Base-by-base conservation (phyloP, 1,284 basidiomycete species). In the Irpex lacteus region DNA sequence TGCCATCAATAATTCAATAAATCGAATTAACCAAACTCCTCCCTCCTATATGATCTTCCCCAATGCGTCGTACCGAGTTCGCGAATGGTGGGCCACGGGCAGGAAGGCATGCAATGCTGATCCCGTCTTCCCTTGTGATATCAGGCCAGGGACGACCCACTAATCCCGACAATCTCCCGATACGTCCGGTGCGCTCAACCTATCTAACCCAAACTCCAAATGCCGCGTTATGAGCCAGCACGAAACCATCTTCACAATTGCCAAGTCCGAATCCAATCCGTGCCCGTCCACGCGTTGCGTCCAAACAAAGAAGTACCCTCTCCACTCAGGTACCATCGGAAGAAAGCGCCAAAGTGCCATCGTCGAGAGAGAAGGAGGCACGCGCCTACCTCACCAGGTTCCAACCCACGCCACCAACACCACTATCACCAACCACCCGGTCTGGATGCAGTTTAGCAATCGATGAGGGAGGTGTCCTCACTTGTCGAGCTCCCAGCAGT, bases 251-350 rank as follows among this genome's bases (percentile, higher is more conserved):
- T 44, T 44, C 40, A 44, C 40, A 44, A 44, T 44, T 44, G 40
- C 40, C 8, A 44, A 44, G 40, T 44, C 40, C 40, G 8, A 5
- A 26, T 26, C 18, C 50, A 52, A 2, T n/a, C n/a, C 50, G 7
- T 52, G n/a, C 7, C 11, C 50, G 18, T 13, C 50, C 50, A 6
- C 26, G 26, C 26, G 26, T 26, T 26, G 26, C 26, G 26, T 26
- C 26, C 52, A 26, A 19, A 53, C 52, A 18, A n/a, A 19, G 26
- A 26, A 26, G 26, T 26, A 26, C 52, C 52, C 52, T 19, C 54
- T 56, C 54, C 54, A 56, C 54, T 56, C 54, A 56, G 54, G 54
- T 56, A 56, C 54, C 26, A 36, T 56, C 32, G 54, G 9, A 44
- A 44, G 15, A 44, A 19, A n/a, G 50, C 34, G 26, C 54, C 21